Conservation (phyloP, 768 basidiomycete species). For the Trametes punicea region DNA sequence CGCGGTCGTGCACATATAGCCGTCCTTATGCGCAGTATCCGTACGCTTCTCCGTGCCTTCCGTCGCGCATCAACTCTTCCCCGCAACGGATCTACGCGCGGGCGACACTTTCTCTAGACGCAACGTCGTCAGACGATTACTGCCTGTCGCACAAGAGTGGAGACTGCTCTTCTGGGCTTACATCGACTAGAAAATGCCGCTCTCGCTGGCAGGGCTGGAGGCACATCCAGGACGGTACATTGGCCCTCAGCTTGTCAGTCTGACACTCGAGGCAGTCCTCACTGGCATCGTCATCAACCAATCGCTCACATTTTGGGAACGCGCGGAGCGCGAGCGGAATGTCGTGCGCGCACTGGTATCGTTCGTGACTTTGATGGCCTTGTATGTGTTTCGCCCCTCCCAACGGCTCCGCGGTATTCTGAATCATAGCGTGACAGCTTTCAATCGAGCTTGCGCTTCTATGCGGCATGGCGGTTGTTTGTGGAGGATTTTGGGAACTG, state of each 20-base stretch:
- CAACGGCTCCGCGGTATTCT: background rate
- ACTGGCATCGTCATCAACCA: constrained; percentile 27
- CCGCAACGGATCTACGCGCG: background rate
- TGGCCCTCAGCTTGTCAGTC: constrained; percentile 20
- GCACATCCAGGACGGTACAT: constrained; percentile 24
- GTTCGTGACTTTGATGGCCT: constrained; percentile 23
- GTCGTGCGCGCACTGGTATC: constrained; percentile 22
- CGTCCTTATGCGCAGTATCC: background rate
- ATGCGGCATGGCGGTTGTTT: constrained; percentile 22
- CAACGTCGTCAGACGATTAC: too few species aligned
- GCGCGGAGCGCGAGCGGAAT: constrained; percentile 16
- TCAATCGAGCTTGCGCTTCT: constrained; percentile 24
- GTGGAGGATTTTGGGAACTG: constrained; percentile 27
- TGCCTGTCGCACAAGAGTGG: too few species aligned
- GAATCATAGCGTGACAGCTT: constrained; percentile 14
- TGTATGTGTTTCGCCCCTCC: constrained; percentile 15
- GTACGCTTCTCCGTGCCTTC: constrained; percentile 8
- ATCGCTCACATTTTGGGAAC: constrained; percentile 24
- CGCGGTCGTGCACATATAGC: constrained; percentile 13
- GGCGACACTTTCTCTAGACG: background rate
- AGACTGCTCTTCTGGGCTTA: background rate
- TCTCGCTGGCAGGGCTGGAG: constrained; percentile 15
- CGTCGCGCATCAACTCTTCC: constrained; percentile 1
- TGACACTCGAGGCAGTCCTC: constrained; percentile 24
- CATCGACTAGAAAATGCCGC: constrained; percentile 9